Percentiles rank a stretch among this genome's conserved stretches.
Conservation (phyloP, 169 alveolate species). For the Eimeria tenella region DNA sequence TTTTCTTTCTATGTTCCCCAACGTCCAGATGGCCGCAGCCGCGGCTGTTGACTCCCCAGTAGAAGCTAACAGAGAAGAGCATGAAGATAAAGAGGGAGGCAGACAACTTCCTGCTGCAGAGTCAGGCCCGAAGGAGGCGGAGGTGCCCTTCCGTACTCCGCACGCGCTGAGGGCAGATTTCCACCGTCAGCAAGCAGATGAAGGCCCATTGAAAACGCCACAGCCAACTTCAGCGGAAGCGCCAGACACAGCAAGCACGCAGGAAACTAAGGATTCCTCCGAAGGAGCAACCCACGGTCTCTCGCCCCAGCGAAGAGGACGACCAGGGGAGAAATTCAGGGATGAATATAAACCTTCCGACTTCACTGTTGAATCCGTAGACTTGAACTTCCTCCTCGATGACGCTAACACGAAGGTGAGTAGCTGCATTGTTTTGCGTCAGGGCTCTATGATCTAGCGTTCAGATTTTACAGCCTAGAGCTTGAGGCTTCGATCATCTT, state of each 20-base stretch:
- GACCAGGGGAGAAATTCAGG: constrained; percentile 87
- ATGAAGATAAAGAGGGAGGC: not conserved
- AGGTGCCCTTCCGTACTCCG: not conserved
- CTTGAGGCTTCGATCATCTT: not conserved
- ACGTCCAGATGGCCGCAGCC: constrained; percentile 11
- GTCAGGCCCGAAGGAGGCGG: not conserved
- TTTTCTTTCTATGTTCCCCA: constrained; percentile 2
- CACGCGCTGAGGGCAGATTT: not conserved
- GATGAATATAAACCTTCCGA: constrained; percentile 91
- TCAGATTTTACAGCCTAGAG: not conserved
- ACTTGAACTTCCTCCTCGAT: constrained; percentile 86
- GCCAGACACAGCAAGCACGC: not conserved
- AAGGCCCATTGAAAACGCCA: not conserved
- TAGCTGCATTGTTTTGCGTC: not conserved
- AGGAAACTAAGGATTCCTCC: not conserved
- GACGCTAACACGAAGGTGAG: constrained; percentile 87
- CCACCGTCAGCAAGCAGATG: not conserved
- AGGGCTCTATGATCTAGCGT: not conserved
- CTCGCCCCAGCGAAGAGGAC: constrained; percentile 72
- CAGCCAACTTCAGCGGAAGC: not conserved
- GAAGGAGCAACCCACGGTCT: not conserved
- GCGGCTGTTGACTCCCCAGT: not conserved
- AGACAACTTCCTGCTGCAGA: not conserved
- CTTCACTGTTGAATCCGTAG: constrained; percentile 87
- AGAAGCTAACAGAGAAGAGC: not conserved